Base-by-base conservation (phyloP, 768 basidiomycete species). In the Trichaptum fuscoviolaceum region DNA sequence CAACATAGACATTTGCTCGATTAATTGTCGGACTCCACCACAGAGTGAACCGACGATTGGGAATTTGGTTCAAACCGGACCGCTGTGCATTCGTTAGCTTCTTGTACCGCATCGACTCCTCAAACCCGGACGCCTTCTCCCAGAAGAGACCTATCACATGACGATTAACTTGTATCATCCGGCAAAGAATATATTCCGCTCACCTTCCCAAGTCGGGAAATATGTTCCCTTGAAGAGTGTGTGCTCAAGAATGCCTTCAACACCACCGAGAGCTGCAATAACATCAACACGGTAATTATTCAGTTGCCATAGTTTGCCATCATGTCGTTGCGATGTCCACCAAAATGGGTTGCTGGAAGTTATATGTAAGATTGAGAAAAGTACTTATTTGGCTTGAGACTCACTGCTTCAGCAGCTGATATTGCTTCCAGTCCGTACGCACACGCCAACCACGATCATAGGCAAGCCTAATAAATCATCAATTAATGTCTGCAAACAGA, bases 11-110 rank as follows among this genome's bases (percentile, higher is more conserved):
- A 75, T 99, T 99, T 64, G 97, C 96, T 70, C 97, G 93, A 78
- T 99, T 99, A 82, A 98, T 98, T 0, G 96, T 99, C 26, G 96
- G 96, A 75, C 92, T 94, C 95, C 95, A 97, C 97, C 97, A 99
- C 10, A 99, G 83, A 3, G 96, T 99, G 82, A 98, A 98, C 15
- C 94, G 93, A 88, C 96, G 95, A 76, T 99, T 99, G 7, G 96
- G 96, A 75, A 99, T 96, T 76, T 96, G 95, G 75, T 94, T 94
- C 58, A 96, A 80, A 92, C 97, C 97, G 36, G 95, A 97, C 61
- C 96, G 91, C 78, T 99, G 97, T 12, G 97, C 97, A 74, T 99
- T 99, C 63, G 97, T 99, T 68, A 98, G 84, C 76, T 95, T 95
- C 81, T 95, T 95, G 83, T 95, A 95, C 72, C 93, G 80, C 93